These are phyloP conservation scores for Bocquillonia castaneifolia DNA, from an alignment of 441 rosid genomes.

Conservation along the genomic window DNA sequence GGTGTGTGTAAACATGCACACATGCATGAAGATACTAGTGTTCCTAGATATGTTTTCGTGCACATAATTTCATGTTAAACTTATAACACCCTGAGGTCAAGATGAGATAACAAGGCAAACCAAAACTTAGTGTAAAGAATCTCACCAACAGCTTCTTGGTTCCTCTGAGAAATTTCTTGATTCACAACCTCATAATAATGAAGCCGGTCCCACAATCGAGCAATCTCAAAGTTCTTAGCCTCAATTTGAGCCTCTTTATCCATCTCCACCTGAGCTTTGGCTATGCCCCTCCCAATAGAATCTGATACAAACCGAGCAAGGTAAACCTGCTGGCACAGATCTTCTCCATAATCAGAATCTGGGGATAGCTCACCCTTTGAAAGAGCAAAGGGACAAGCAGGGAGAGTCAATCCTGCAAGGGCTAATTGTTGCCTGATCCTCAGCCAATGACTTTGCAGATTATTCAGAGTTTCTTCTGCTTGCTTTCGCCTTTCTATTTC, in stretches of 20 bases:
- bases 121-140: constrained; percentile 12
- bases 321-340: constrained; percentile 50
- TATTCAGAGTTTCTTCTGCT: constrained; percentile 61
- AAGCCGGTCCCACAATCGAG: constrained; percentile 67
- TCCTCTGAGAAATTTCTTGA: constrained; percentile 77
- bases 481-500: constrained; percentile 82
- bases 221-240: constrained; percentile 76
- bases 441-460: constrained; percentile 60
- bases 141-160: constrained; percentile 81
- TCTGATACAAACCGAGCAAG: constrained; percentile 70
- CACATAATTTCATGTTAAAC: no score
- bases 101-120: not conserved
- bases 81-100: not conserved
- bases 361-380: constrained; percentile 27
- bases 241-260: constrained; percentile 65
- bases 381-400: constrained; percentile 43
- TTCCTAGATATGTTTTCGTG: not conserved
- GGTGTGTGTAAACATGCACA: not conserved
- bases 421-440: constrained; percentile 61
- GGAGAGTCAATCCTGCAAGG: constrained; percentile 58
- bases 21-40: not conserved
- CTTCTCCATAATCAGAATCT: constrained; percentile 38
- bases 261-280: constrained; percentile 62
- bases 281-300: constrained; percentile 64
- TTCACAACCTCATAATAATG: constrained; percentile 77